phyloP scores from a whole-genome alignment of 2,329 filamentous ascomycete genomes.

The Neofusicoccum ribis region DNA sequence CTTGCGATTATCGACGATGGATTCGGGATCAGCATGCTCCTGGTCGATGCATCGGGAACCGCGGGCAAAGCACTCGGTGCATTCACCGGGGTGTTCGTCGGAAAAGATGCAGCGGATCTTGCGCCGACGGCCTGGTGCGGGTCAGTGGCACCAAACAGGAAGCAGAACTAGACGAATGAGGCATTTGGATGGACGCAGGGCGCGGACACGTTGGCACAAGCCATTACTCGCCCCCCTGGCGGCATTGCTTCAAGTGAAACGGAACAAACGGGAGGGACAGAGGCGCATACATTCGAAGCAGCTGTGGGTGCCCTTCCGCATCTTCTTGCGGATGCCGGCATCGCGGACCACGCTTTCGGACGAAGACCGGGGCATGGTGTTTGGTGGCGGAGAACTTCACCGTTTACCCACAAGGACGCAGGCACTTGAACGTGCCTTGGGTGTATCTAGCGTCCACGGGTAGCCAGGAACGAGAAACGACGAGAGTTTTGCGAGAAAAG shows the following conservation, averaged over 20 bases:
- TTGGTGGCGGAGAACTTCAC: neutral
- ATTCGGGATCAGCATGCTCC: slow-evolving; percentile 41
- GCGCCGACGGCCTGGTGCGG: slow-evolving; percentile 45
- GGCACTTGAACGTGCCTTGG: neutral
- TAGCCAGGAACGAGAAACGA: neutral
- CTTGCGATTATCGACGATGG: slow-evolving; percentile 44
- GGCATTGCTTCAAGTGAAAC: no score
- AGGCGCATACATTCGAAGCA: slow-evolving; percentile 44
- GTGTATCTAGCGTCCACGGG: neutral
- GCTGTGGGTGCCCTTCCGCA: slow-evolving; percentile 47
- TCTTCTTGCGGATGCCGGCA: slow-evolving; percentile 38
- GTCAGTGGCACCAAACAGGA: slow-evolving; percentile 12
- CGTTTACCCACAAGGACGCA: neutral
- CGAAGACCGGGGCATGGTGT: slow-evolving; percentile 18
- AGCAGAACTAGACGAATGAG: neutral
- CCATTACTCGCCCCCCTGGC: neutral
- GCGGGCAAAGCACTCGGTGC: slow-evolving; percentile 48
- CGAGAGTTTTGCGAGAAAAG: neutral
- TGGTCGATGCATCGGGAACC: slow-evolving; percentile 49
- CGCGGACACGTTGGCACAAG: no score
- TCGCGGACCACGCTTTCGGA: slow-evolving; percentile 25
- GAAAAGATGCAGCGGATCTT: slow-evolving; percentile 52
- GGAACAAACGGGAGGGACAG: neutral
- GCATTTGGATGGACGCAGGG: neutral
- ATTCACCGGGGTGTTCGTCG: slow-evolving; percentile 40